Evolutionary conservation across 352 stramenopile species (phyloP), one percentile per base, ranked within the genome.

Genomic region (Peronosclerospora sorghi): DNA sequence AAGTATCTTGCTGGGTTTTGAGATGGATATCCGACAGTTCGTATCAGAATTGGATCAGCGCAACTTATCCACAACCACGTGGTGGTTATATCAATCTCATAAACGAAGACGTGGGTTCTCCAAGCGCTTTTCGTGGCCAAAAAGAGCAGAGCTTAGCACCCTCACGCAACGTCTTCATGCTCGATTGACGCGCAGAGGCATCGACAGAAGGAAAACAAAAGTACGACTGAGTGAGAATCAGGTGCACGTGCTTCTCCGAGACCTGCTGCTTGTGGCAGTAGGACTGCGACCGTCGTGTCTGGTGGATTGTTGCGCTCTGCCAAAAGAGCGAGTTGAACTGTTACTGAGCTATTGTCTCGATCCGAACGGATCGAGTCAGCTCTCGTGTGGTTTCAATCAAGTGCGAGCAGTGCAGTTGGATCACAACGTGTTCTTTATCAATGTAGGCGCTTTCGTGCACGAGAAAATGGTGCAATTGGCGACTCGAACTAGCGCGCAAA

Each of bases 371-470:
- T 1, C 20, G 30, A n/a, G 20, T 19, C 17, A 28, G 12, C 29
- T 27, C 2, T 41, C 18, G n/a, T 50, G 12, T 23, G 37, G 38
- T 26, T 35, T 44, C 9, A 8, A 35, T 5, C 38, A 49, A 2
- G 48, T 74, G 12, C 48, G 46, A 2, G 60, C 39, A 5, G 42
- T 78, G 39, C 6, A 62, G 17, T 39, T 77, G 8, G 50, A 68
- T 6, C 51, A 36, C 1, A 78, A 78, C 47, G 49, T 68, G 19
- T 78, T 78, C 37, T 73, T 73, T 15, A 42, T 73, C 17, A 60
- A 72, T 23, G 46, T 58, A 4, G 32, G 40, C 7, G 32, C 45
- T 14, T 74, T 73, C 28, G 15, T 78, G 8, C 28, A 24, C 24
- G 54, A 59, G 15, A 74, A 78, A 35, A 56, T 63, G 34, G 24